phyloP scores from a whole-genome alignment of 2,329 filamentous ascomycete genomes.

The Emergomyces orientalis region DNA sequence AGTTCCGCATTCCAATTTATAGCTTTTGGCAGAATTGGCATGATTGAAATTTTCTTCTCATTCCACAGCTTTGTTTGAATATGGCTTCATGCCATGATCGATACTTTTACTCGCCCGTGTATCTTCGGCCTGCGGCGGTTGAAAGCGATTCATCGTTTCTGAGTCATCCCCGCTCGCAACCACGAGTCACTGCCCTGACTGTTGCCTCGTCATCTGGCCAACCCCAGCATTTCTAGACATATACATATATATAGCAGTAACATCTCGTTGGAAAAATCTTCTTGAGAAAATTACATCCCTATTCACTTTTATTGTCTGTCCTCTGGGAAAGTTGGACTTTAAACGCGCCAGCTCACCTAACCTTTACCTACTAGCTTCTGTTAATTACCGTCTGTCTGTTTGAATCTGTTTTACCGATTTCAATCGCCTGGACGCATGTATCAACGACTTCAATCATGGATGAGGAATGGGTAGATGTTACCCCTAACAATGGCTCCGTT shows the following conservation, averaged over 20 bases:
- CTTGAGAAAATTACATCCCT: neutral
- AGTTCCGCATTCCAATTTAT: no score
- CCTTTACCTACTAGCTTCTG: neutral
- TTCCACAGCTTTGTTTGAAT: neutral
- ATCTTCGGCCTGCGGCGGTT: neutral
- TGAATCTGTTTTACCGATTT: neutral
- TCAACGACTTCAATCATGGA: neutral
- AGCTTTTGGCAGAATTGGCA: neutral
- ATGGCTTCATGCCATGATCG: no score
- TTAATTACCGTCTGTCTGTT: neutral
- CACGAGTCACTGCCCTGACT: neutral
- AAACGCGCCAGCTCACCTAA: neutral
- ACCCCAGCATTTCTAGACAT: neutral
- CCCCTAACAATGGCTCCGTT: neutral
- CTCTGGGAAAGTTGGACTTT: neutral
- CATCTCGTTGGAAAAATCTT: neutral
- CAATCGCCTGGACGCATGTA: neutral
- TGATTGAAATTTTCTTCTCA: no score
- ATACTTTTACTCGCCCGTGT: neutral
- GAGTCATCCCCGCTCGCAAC: neutral
- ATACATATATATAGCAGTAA: neutral
- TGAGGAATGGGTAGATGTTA: conserved; percentile 2
- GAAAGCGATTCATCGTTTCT: neutral
- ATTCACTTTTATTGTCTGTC: neutral
- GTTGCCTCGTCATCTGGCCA: neutral